Evolutionary conservation across 768 basidiomycete species (phyloP).

Genomic region (Tephrocybe rancida): DNA sequence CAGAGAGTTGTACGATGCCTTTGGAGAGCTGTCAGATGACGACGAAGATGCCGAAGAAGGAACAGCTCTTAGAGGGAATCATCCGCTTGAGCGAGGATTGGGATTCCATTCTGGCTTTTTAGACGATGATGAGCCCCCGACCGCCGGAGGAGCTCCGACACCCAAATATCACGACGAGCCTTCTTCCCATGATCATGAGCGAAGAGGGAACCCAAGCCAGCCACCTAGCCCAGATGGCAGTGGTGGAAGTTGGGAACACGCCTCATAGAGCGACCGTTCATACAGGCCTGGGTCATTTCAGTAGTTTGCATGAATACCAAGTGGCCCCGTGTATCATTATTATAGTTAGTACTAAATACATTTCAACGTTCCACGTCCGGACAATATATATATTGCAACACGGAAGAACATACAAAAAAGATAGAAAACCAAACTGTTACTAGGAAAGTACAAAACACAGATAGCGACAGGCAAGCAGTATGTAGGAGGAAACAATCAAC

Average conservation of each 20-base stretch:
- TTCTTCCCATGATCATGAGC: conserved; percentile 21
- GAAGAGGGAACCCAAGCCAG: conserved; percentile 17
- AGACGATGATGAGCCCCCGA: conserved; percentile 69
- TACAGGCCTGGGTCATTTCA: no score
- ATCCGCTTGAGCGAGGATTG: conserved; percentile 37
- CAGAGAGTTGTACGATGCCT: conserved; percentile 95
- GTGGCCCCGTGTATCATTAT: no score
- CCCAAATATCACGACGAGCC: conserved; percentile 62
- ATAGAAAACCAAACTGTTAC: conserved; percentile 8
- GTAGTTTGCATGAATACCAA: no score
- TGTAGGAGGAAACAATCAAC: conserved; percentile 12
- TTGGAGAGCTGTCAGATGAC: conserved; percentile 87
- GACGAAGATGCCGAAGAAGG: conserved; percentile 79
- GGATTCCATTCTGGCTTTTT: conserved; percentile 81
- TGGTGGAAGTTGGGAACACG: conserved; percentile 78
- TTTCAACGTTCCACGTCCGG: no score
- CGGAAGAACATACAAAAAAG: neutral
- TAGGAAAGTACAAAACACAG: neutral
- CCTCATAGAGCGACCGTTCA: conserved; percentile 29
- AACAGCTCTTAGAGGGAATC: conserved; percentile 54
- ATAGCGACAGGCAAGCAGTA: neutral
- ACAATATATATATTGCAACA: no score
- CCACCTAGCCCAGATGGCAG: conserved; percentile 45
- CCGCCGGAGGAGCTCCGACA: conserved; percentile 31
- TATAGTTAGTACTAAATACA: neutral